These are phyloP conservation scores for Cercospora brassicicola DNA, from an alignment of 2,329 filamentous ascomycete species.

Conservation along the genomic window DNA sequence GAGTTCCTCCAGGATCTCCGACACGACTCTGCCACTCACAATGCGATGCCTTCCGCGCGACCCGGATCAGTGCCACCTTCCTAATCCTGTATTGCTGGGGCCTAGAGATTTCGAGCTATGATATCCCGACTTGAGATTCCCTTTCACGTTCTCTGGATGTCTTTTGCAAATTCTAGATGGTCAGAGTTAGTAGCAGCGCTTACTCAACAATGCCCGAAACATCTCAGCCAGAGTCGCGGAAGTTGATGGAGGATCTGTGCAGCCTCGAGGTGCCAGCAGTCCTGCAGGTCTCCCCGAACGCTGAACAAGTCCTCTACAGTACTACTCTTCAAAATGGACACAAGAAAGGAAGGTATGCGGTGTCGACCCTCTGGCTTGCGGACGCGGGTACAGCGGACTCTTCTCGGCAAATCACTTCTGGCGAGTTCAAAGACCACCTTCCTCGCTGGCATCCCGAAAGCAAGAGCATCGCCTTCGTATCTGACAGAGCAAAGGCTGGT, in stretches of 20 bases:
- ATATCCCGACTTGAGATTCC: not conserved
- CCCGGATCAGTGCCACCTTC: not conserved
- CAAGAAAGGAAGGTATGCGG: slow-evolving; percentile 23
- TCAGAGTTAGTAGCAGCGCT: not conserved
- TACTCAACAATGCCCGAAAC: not conserved
- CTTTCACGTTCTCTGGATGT: not conserved
- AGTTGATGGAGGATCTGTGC: slow-evolving; percentile 21
- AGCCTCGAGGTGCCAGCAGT: slow-evolving; percentile 32
- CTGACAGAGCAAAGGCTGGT: slow-evolving; percentile 37
- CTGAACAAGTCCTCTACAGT: slow-evolving; percentile 30
- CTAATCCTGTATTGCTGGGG: not conserved
- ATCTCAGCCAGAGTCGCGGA: not conserved
- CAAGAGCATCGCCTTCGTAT: slow-evolving; percentile 39
- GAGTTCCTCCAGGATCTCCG: not conserved
- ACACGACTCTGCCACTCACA: not conserved
- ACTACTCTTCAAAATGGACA: slow-evolving; percentile 25
- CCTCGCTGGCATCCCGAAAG: slow-evolving; percentile 36
- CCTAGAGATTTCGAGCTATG: not conserved
- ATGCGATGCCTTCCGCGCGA: not conserved
- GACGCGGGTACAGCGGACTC: slow-evolving; percentile 30
- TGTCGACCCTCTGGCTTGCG: slow-evolving; percentile 35
- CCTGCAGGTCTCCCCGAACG: slow-evolving; percentile 30
- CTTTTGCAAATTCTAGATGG: not conserved
- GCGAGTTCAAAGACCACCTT: slow-evolving; percentile 30
- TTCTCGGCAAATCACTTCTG: slow-evolving; percentile 33